Base-by-base conservation (phyloP, 2,329 filamentous ascomycete species). In the Samsoniella hepiali region DNA sequence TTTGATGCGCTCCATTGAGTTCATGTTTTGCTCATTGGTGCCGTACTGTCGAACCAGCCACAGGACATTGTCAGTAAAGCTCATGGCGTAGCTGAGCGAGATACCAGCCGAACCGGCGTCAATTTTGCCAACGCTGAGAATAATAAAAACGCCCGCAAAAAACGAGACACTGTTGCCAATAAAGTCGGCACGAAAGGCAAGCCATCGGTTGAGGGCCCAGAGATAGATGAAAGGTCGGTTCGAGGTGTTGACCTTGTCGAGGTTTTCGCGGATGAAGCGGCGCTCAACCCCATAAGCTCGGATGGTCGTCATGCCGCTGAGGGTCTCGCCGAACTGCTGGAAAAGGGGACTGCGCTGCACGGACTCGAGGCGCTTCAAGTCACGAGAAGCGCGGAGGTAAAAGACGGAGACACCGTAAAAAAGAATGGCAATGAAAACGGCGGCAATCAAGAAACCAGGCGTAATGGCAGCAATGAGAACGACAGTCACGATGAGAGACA, bases 11-110 rank as follows among this genome's bases (percentile, higher is more conserved):
- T 99, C 95, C 56, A 98, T 93, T 3, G 94, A 94, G 77, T 99
- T 99, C 95, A 99, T 98, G 77, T 97, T 98, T 77, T 99, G 95
- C 78, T 99, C 95, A 71, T 98, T 97, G 72, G 91, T 87, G 0
- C 93, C 90, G 74, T 99, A 99, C 15, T 97, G 83, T 54, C 95
- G 89, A 36, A 99, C 93, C 62, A 98, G 88, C 95, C 95, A 99
- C 22, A 99, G 79, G 7, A 99, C 90, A 68, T 97, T 98, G 75
- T 99, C 95, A 0, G 93, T 96, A 72, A 99, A 99, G 1, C 91
- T 94, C 69, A 99, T 91, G 17, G 95, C 95, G 72, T 99, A 99
- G 58, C 92, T 97, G 71, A 99, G 81, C 5, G 95, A 96, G 66
- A 99, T 85, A 79, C 95, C 95, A 38, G 94, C 95, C 56, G 93